phyloP scores from a whole-genome alignment of 352 stramenopile species.

The Phytophthora europaea region DNA sequence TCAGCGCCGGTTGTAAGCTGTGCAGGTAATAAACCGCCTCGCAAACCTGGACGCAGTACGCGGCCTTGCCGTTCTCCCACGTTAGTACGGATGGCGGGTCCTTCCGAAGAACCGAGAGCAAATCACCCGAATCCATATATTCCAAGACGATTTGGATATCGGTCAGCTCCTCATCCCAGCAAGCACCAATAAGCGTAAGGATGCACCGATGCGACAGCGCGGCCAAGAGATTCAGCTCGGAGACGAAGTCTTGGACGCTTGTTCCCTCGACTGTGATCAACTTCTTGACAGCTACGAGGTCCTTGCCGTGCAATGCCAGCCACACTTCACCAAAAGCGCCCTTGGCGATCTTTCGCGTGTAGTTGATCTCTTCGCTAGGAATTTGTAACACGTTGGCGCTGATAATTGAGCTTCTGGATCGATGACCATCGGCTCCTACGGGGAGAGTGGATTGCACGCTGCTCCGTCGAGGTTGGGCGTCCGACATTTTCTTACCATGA shows the following conservation, averaged over 20 bases:
- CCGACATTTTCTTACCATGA: constrained; percentile 45
- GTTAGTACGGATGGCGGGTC: constrained; percentile 54
- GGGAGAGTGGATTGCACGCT: constrained; percentile 41
- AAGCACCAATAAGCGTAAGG: constrained; percentile 74
- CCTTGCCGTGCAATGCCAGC: constrained; percentile 72
- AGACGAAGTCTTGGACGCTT: constrained; percentile 75
- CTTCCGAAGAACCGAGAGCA: constrained; percentile 68
- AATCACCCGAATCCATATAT: constrained; percentile 82
- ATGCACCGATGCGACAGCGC: constrained; percentile 82
- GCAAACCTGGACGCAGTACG: constrained; percentile 83
- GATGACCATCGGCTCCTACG: constrained; percentile 21
- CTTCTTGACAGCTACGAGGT: constrained; percentile 88
- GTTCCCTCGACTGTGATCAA: constrained; percentile 64
- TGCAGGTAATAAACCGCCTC: constrained; percentile 92
- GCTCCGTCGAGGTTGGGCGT: constrained; percentile 44
- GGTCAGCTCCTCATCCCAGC: constrained; percentile 73
- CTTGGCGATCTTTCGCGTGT: constrained; percentile 83
- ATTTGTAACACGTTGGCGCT: constrained; percentile 68
- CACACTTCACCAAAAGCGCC: constrained; percentile 87
- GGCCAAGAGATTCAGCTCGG: constrained; percentile 86
- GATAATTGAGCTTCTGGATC: constrained; percentile 41
- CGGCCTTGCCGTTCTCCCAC: constrained; percentile 71
- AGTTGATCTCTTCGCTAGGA: constrained; percentile 75
- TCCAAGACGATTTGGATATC: constrained; percentile 86
- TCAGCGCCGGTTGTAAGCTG: constrained; percentile 85